Percentiles rank a stretch among this genome's conserved stretches.
Evolutionary conservation across 2,329 filamentous ascomycete genomes (phyloP).

Genomic region (Pseudohalonectria lignicola): DNA sequence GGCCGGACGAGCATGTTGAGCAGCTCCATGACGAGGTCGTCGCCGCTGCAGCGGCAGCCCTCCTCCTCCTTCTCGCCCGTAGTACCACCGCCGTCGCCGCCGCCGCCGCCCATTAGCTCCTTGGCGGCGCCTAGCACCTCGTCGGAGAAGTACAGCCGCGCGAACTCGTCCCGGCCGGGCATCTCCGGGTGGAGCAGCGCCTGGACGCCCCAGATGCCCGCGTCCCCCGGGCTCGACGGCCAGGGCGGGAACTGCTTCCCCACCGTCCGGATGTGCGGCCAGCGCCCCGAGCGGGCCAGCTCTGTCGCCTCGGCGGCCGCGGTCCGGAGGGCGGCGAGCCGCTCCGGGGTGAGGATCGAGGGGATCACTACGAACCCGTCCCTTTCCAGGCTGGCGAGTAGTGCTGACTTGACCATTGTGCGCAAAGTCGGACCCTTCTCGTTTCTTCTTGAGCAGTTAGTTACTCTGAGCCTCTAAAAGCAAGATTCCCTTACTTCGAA

Average conservation of each 20-base stretch:
- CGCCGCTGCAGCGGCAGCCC: constrained; percentile 35
- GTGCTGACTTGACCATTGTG: constrained; percentile 5
- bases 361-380: constrained; percentile 71
- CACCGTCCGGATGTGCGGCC: constrained; percentile 74
- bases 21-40: constrained; percentile 72
- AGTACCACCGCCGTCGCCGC: constrained; percentile 12
- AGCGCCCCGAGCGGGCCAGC: constrained; percentile 57
- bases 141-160: constrained; percentile 60
- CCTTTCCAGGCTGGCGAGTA: constrained; percentile 45
- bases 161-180: constrained; percentile 49
- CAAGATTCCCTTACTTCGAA: no score
- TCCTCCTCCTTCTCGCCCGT: background rate
- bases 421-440: background rate
- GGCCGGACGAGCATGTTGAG: constrained; percentile 79
- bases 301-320: constrained; percentile 47
- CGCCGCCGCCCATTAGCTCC: constrained; percentile 43
- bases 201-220: constrained; percentile 84
- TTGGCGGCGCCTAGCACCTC: constrained; percentile 52
- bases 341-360: constrained; percentile 43
- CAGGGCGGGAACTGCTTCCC: constrained; percentile 90
- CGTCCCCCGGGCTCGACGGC: constrained; percentile 41
- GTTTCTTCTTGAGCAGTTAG: no score
- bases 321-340: constrained; percentile 47
- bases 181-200: constrained; percentile 69
- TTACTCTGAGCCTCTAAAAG: no score